These are phyloP conservation scores for Apophysomyces trapeziformis DNA, from an alignment of 371 early-diverging fungal species.

Conservation along the genomic window DNA sequence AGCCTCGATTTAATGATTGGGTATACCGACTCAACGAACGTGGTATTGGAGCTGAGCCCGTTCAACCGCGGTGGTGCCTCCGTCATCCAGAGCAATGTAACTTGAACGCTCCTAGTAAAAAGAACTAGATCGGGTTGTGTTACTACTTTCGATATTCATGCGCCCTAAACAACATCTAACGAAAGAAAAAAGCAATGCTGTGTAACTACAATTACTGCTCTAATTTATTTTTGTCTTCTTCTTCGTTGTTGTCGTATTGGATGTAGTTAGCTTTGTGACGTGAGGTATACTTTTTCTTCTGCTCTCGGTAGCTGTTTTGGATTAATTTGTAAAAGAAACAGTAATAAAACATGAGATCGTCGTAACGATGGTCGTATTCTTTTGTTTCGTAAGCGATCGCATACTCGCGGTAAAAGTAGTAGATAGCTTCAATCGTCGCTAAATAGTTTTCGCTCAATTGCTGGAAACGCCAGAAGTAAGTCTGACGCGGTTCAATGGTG, in stretches of 20 bases:
- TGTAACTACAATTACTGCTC: neutral
- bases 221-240: neutral
- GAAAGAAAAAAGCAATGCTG: neutral
- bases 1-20: conserved; percentile 49
- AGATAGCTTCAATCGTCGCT: conserved; percentile 95
- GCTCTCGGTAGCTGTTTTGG: conserved; percentile 71
- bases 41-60: conserved; percentile 69
- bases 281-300: conserved; percentile 35
- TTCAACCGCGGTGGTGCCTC: conserved; percentile 75
- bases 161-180: neutral
- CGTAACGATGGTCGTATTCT: conserved; percentile 77
- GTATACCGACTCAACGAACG: conserved; percentile 62
- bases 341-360: conserved; percentile 89
- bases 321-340: conserved; percentile 85
- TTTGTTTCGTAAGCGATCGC: conserved; percentile 37
- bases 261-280: conserved; percentile 42
- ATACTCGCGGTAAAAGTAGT: conserved; percentile 87
- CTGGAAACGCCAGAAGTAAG: conserved; percentile 93
- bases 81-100: conserved; percentile 71
- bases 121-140: neutral
- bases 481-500: conserved; percentile 67
- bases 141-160: neutral
- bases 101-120: conserved; percentile 14
- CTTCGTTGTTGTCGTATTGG: conserved; percentile 20
- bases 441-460: conserved; percentile 70